Evolutionary conservation across 208 protist genomes (phyloP), one percentile per base, ranked within the genome.

Genomic region (Wallacemonas sp.): DNA sequence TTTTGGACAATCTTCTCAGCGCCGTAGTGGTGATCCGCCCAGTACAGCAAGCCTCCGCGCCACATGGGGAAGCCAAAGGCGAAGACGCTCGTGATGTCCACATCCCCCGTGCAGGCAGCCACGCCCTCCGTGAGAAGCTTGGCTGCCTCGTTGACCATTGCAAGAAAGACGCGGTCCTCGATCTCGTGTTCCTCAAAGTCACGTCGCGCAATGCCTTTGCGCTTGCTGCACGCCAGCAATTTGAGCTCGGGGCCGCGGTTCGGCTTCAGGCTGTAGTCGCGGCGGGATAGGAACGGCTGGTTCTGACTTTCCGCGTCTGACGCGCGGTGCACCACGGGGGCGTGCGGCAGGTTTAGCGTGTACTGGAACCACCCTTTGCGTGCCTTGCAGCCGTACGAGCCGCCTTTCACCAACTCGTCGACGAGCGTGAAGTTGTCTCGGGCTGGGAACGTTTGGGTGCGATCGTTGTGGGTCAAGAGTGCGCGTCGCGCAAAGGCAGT

Each of bases 91-190:
- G 83, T 78, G 54, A 96, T 74, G 81, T 98, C 96, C 50, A 98
- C 74, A 55, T 95, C 93, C 3, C 79, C 53, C 1, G 87, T 74
- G 65, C 77, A 72, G 13, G 48, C 38, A 36, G 92, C 87, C 24
- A 93, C 71, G 12, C 83, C 82, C 9, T 93, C 93, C 19, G 79
- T 55, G 42, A 98, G 65, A 29, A 96, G 48, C 41, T 75, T 81
- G 12, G 76, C 94, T 9, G 89, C 87, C 70, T 98, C 96, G 75
- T 98, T 97, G 19, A 97, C 69, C 66, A 96, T 81, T 12, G 80
- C 71, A 52, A 97, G 87, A 12, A 97, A 46, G 42, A 94, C 83
- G 45, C 87, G 80, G 44, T 97, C 87, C 15, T 89, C 63, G 24
- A 98, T 92, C 36, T 98, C 92, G n/a, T 81, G 73, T 13, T 89